phyloP scores from a whole-genome alignment of 1,284 basidiomycete genomes.

The Papiliotrema terrestris region DNA sequence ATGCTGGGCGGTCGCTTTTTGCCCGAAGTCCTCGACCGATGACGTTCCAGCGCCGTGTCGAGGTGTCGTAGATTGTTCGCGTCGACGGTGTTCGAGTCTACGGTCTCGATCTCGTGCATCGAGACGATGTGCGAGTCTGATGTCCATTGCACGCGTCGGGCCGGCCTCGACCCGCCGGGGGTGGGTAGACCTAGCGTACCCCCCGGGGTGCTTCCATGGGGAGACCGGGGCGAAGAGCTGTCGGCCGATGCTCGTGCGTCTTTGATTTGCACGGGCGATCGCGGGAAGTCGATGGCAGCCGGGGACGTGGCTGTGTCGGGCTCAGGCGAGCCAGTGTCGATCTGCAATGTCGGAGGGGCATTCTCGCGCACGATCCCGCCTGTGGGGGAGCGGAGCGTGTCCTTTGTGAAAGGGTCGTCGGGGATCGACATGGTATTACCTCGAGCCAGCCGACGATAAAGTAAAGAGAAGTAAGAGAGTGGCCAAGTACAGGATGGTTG shows the following conservation, averaged over 20 bases:
- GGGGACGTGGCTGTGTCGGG: not conserved
- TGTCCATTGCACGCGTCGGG: constrained; percentile 46
- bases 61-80: constrained; percentile 34
- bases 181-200: constrained; percentile 1
- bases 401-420: constrained; percentile 33
- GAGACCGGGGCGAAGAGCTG: not conserved
- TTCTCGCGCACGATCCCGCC: constrained; percentile 10
- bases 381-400: constrained; percentile 13
- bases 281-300: not conserved
- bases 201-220: not conserved
- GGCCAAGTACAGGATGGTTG: no score
- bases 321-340: not conserved
- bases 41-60: constrained; percentile 36
- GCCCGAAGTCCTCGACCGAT: constrained; percentile 18
- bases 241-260: not conserved
- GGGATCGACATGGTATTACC: constrained; percentile 35
- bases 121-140: constrained; percentile 43
- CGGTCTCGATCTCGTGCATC: constrained; percentile 16
- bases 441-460: no score
- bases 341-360: not conserved
- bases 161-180: constrained; percentile 31
- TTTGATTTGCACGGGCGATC: not conserved
- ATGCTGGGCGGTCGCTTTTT: constrained; percentile 16
- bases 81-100: constrained; percentile 23
- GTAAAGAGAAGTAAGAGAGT: no score